Percentiles rank a stretch among this genome's conserved stretches.
Conservation (phyloP, 495 filamentous ascomycete genomes). For the Parmelia sp. region DNA sequence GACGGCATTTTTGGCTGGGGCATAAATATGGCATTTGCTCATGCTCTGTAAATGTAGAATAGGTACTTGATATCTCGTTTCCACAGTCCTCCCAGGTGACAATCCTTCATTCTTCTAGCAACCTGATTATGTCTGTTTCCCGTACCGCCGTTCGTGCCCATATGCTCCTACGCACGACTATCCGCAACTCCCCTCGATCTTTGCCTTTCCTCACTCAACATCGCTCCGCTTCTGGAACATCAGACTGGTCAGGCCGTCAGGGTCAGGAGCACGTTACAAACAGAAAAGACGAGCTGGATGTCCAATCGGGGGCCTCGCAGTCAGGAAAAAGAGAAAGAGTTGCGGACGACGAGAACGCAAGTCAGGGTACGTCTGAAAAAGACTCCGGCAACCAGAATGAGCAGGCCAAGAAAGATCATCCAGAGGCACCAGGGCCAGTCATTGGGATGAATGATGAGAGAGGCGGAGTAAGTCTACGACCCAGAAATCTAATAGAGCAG, state of each 20-base stretch:
- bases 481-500: not conserved
- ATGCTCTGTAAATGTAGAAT: not conserved
- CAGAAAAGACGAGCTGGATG: conserved; percentile 40
- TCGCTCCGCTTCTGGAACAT: conserved; percentile 12
- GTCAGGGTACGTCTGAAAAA: conserved; percentile 39
- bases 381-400: conserved; percentile 39
- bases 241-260: conserved; percentile 36
- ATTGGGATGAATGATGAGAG: conserved; percentile 71
- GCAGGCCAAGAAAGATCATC: conserved; percentile 57
- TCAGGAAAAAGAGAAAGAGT: conserved; percentile 39
- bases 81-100: not conserved
- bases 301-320: conserved; percentile 33
- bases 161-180: conserved; percentile 2
- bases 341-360: conserved; percentile 34
- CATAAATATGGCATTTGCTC: not conserved
- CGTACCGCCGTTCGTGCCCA: conserved; percentile 5
- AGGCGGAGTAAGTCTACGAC: conserved; percentile 37
- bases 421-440: conserved; percentile 56
- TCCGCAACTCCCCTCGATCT: conserved; percentile 18
- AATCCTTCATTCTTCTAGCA: too few relatives aligned
- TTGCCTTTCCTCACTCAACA: conserved; percentile 1
- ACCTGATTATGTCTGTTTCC: not conserved
- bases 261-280: conserved; percentile 34
- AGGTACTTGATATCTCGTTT: conserved; percentile 17
- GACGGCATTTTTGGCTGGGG: conserved; percentile 12